Percentiles rank a stretch among this genome's conserved stretches.
phyloP scores from a whole-genome alignment of 1,139 yeast genomes.

The Pichia sp. region DNA sequence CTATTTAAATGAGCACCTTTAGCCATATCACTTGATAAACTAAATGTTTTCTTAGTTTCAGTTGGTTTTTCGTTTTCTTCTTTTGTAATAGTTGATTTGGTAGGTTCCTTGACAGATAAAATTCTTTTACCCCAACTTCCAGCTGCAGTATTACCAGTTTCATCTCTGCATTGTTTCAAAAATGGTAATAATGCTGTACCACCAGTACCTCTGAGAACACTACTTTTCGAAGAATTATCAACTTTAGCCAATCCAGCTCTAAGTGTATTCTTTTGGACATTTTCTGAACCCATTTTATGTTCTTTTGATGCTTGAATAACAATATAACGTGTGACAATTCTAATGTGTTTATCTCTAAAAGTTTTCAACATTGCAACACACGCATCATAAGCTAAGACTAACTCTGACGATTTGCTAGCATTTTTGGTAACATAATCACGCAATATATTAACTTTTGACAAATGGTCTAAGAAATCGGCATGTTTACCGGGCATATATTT shows the following conservation, averaged over 20 bases:
- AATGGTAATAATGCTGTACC: slow-evolving; percentile 90
- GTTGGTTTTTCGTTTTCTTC: not conserved
- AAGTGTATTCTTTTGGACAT: slow-evolving; percentile 33
- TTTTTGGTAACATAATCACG: slow-evolving; percentile 53
- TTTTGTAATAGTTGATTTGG: not conserved
- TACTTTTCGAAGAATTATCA: slow-evolving; percentile 34
- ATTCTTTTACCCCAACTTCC: slow-evolving; percentile 83
- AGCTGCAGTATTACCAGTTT: slow-evolving; percentile 88
- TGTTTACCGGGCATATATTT: slow-evolving; percentile 85
- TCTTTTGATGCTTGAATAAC: slow-evolving; percentile 66
- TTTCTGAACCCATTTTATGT: slow-evolving; percentile 45
- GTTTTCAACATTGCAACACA: slow-evolving; percentile 83
- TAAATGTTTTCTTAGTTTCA: not conserved
- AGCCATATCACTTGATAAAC: not conserved
- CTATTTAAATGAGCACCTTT: not conserved
- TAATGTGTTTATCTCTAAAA: slow-evolving; percentile 89
- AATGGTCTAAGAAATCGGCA: slow-evolving; percentile 58
- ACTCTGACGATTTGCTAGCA: slow-evolving; percentile 41
- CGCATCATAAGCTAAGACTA: slow-evolving; percentile 75
- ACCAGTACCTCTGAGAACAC: slow-evolving; percentile 71
- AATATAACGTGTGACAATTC: slow-evolving; percentile 81
- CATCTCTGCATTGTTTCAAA: slow-evolving; percentile 91
- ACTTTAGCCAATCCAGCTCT: slow-evolving; percentile 48
- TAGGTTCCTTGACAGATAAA: slow-evolving; percentile 48
- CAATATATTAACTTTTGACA: slow-evolving; percentile 52